phyloP scores from a whole-genome alignment of 23 red algal species.

The Agarophyton chilense region DNA sequence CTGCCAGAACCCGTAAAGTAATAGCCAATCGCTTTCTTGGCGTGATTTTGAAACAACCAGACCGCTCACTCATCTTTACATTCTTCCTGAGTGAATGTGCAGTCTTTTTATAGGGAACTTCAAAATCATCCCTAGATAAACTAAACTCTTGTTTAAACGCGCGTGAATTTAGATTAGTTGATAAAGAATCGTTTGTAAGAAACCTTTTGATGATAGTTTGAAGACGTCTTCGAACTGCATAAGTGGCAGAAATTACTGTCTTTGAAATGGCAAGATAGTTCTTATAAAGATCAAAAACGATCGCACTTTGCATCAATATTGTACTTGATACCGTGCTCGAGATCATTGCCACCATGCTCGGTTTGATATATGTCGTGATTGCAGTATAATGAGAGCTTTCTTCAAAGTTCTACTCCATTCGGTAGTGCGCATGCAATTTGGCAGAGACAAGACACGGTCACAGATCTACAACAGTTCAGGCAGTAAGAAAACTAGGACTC shows the following conservation, averaged over 20 bases:
- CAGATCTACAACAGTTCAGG: no score
- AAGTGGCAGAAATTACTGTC: neutral
- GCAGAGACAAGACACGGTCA: no score
- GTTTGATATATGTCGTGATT: neutral
- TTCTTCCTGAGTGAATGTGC: neutral
- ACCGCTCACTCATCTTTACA: conserved; percentile 1
- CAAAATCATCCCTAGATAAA: neutral
- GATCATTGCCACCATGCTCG: neutral
- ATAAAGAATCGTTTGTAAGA: neutral
- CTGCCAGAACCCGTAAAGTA: neutral
- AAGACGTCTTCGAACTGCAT: neutral
- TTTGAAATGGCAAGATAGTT: neutral
- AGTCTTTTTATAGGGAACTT: neutral
- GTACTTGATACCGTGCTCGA: neutral
- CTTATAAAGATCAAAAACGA: neutral
- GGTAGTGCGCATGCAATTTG: no score
- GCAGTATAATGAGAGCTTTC: no score
- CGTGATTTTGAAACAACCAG: neutral
- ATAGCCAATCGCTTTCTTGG: neutral
- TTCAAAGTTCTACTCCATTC: no score
- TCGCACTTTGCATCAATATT: neutral
- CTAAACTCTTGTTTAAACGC: neutral
- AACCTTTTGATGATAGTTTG: neutral
- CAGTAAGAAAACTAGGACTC: no score
- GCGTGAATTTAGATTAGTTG: neutral